Conservation (phyloP, 225 moss, liverwort and hornwort species). For the Pleurozium schreberi region DNA sequence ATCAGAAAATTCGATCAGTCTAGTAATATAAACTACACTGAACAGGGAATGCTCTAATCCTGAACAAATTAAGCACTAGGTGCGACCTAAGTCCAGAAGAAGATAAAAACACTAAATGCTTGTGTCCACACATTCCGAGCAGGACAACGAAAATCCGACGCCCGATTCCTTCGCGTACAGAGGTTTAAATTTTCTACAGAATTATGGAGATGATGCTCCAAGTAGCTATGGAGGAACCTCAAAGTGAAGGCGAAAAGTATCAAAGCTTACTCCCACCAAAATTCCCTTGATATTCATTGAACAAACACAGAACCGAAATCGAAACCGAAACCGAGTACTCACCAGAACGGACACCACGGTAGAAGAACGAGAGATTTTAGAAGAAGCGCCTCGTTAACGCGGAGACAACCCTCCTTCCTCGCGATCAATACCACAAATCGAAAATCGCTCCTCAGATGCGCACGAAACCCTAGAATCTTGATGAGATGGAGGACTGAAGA, state of each 20-base stretch:
- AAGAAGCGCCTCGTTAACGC: neutral
- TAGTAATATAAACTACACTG: too few species aligned
- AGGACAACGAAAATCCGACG: neutral
- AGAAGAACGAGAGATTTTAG: neutral
- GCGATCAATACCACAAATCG: neutral
- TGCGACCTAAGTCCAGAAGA: neutral
- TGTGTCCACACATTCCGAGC: neutral
- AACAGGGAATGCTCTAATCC: neutral
- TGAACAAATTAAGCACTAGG: neutral
- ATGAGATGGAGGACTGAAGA: neutral
- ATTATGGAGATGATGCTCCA: neutral
- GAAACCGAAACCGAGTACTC: neutral
- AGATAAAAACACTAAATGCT: neutral
- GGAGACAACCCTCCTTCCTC: neutral
- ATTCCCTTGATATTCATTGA: neutral
- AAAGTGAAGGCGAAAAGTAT: neutral
- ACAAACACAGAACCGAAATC: neutral
- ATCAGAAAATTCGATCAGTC: neutral
- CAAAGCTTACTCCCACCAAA: neutral
- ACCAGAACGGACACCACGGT: neutral
- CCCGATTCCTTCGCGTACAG: neutral
- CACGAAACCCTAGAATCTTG: slow-evolving; percentile 5
- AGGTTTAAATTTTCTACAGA: neutral
- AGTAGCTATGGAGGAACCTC: neutral
- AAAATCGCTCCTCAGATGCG: neutral